Evolutionary conservation across 139 green algal species (phyloP), one percentile per base, ranked within the genome.

Genomic region (Axilococcus clingmanii): DNA sequence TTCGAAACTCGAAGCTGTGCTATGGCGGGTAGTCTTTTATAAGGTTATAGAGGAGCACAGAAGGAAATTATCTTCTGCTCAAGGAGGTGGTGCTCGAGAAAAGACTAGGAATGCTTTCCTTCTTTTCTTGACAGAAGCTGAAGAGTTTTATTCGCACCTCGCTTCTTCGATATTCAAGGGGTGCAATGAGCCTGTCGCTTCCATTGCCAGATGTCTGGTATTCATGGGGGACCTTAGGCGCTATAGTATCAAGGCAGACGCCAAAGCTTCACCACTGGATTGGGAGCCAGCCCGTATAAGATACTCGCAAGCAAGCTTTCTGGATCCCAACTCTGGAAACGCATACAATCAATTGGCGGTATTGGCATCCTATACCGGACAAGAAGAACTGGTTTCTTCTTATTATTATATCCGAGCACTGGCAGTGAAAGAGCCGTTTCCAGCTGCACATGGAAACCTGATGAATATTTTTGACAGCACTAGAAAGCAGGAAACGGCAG

Each of bases 281-380:
- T 5, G 19, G 22, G 23, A 55, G 40, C 38, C 42, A 31, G 57
- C 40, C 64, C 14, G 38, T 9, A 8, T 20, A 28, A n/a, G 35
- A 27, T 63, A 52, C 24, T 23, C 27, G 7, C 5, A 9, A 7
- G 24, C 41, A 15, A n/a, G 17, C 37, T n/a, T 7, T 19, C 9
- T 17, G 9, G 8, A 73, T 34, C 74, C 69, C 11, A 28, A 56
- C 59, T 71, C 59, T 25, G 82, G 84, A 48, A 82, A 85, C 54
- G 66, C 77, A 2, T 84, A 74, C 72, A 93, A 93, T 65, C 82
- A 93, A 67, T 71, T 92, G 40, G 84, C 77, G 3, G 82, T 92
- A 3, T 77, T 93, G 52, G 49, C 75, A 3, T 74, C 76, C n/a
- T 67, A 78, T 12, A 20, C 11, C 11, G 49, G 37, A 0, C 52